phyloP scores from a whole-genome alignment of 1,284 basidiomycete species.

The Rhodofomes roseus region DNA sequence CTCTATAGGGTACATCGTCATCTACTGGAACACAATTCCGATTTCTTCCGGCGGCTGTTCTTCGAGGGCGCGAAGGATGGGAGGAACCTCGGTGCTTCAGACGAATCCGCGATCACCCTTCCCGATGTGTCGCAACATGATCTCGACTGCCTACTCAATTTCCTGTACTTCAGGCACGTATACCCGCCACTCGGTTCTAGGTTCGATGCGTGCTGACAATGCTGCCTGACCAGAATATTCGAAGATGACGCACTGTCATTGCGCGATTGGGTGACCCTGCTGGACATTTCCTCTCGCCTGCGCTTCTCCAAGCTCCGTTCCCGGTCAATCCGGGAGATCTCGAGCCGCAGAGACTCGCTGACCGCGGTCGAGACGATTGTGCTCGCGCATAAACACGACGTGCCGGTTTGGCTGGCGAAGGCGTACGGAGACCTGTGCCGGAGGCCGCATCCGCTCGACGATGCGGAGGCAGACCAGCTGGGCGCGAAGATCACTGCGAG shows the following conservation, averaged over 20 bases:
- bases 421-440: constrained; percentile 37
- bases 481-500: constrained; percentile 25
- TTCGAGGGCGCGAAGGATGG: constrained; percentile 12
- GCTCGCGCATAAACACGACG: constrained; percentile 34
- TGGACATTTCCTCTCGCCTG: constrained; percentile 32
- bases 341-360: constrained; percentile 20
- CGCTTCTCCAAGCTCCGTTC: constrained; percentile 29
- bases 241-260: constrained; percentile 21
- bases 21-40: constrained; percentile 29
- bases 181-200: neutral
- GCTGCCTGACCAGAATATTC: constrained; percentile 23
- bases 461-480: constrained; percentile 33
- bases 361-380: constrained; percentile 33
- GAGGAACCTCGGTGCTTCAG: constrained; percentile 15
- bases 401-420: constrained; percentile 35
- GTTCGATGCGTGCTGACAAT: neutral
- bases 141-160: constrained; percentile 25
- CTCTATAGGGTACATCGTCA: constrained; percentile 31
- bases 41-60: constrained; percentile 30
- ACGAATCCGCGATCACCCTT: constrained; percentile 20
- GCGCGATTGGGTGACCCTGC: constrained; percentile 32
- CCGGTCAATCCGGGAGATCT: constrained; percentile 29
- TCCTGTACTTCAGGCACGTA: constrained; percentile 24
- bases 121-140: constrained; percentile 19
- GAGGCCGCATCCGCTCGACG: constrained; percentile 29